Conservation (phyloP, 495 filamentous ascomycete genomes). For the Cetradonia linearis region DNA sequence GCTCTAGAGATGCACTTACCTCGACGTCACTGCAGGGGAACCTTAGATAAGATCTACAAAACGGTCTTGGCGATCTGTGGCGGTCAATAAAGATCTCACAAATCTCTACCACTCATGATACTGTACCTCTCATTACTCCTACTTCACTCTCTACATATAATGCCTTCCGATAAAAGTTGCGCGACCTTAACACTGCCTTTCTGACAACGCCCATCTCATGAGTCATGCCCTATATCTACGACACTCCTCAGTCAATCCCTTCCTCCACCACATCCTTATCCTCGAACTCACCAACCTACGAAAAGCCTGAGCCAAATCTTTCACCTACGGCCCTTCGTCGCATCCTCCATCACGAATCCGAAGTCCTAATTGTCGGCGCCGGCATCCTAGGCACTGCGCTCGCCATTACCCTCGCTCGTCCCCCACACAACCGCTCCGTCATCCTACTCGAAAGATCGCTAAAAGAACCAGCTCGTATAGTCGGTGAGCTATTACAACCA, state of each 20-base stretch:
- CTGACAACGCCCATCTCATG: not conserved
- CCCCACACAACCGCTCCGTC: slow-evolving; percentile 78
- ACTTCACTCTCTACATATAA: not conserved
- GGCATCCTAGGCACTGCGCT: slow-evolving; percentile 83
- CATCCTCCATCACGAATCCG: slow-evolving; percentile 47
- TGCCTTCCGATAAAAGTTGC: not conserved
- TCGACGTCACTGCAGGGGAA: no score
- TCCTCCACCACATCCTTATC: slow-evolving; percentile 24
- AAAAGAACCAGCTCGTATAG: slow-evolving; percentile 92
- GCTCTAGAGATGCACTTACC: no score
- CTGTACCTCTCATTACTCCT: not conserved
- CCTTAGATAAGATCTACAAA: not conserved
- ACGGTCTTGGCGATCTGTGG: not conserved
- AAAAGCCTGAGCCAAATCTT: not conserved
- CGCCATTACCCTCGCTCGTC: slow-evolving; percentile 71
- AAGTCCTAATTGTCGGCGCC: slow-evolving; percentile 83
- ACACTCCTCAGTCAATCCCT: slow-evolving; percentile 19
- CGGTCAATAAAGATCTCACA: not conserved
- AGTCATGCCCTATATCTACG: slow-evolving; percentile 15
- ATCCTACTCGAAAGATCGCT: slow-evolving; percentile 81
- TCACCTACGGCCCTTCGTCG: slow-evolving; percentile 34
- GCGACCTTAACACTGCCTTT: not conserved
- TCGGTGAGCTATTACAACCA: slow-evolving; percentile 90
- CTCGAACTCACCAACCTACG: slow-evolving; percentile 11
- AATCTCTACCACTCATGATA: not conserved